Evolutionary conservation across 2,329 filamentous ascomycete species (phyloP).

Genomic region (Sclerotinia glacialis): DNA sequence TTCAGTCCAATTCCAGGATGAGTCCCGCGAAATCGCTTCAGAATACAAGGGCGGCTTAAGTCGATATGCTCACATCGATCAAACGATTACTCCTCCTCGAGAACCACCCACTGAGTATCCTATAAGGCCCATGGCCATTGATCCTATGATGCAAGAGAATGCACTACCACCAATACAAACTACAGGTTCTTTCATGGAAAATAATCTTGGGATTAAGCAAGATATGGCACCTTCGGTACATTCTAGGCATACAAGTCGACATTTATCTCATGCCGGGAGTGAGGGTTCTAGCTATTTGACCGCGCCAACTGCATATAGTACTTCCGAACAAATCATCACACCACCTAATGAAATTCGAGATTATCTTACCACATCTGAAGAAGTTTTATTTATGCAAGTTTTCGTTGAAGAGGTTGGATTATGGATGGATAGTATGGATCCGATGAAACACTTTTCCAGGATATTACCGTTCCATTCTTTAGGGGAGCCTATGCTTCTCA

Average conservation of each 20-base stretch:
- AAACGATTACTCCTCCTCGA: conserved; percentile 38
- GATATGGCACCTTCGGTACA: conserved; percentile 29
- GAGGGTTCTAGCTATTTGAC: conserved; percentile 40
- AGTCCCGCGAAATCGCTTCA: conserved; percentile 84
- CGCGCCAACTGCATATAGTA: conserved; percentile 41
- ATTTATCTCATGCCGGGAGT: conserved; percentile 39
- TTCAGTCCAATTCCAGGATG: conserved; percentile 75
- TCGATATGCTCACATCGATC: conserved; percentile 62
- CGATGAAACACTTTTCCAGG: conserved; percentile 80
- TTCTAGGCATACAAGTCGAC: conserved; percentile 34
- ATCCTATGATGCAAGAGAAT: conserved; percentile 30
- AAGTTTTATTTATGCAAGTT: conserved; percentile 85
- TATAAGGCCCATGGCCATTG: conserved; percentile 26
- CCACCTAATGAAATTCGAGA: conserved; percentile 51
- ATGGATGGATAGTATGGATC: conserved; percentile 93
- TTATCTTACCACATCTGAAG: conserved; percentile 70
- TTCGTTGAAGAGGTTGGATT: conserved; percentile 87
- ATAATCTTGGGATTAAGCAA: conserved; percentile 30
- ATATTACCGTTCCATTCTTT: conserved; percentile 80
- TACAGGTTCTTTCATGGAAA: conserved; percentile 32
- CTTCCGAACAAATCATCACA: conserved; percentile 38
- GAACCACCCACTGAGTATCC: conserved; percentile 34
- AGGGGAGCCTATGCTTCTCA: conserved; percentile 80
- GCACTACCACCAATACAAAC: conserved; percentile 38
- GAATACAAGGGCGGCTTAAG: conserved; percentile 80